Percentiles rank a stretch among this genome's conserved stretches.
These are phyloP conservation scores for Tephrocybe rancida DNA, from an alignment of 768 basidiomycete species.

Conservation along the genomic window DNA sequence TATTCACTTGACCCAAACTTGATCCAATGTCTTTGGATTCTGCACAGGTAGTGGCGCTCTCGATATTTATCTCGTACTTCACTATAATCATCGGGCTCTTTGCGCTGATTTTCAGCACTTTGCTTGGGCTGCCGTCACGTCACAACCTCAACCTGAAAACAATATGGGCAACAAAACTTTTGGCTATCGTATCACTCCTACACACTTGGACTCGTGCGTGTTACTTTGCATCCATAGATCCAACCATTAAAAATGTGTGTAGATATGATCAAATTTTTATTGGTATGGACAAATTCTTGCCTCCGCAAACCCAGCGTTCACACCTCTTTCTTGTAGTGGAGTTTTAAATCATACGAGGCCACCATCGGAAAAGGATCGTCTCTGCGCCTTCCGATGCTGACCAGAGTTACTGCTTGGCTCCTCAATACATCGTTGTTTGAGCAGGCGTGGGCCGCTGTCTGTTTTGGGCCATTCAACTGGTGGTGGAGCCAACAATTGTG, in stretches of 20 bases:
- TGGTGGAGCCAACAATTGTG: conserved; percentile 75
- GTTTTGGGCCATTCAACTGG: conserved; percentile 52
- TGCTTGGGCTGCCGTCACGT: not conserved
- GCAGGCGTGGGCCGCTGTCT: conserved; percentile 53
- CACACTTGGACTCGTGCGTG: conserved; percentile 41
- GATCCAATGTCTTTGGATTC: not conserved
- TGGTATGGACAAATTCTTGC: conserved; percentile 19
- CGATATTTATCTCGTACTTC: conserved; percentile 29
- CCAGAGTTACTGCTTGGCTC: conserved; percentile 55
- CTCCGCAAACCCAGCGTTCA: not conserved
- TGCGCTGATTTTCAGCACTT: conserved; percentile 8
- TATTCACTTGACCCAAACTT: no score
- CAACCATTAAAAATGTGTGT: not conserved
- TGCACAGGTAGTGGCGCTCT: conserved; percentile 1
- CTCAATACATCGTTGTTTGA: conserved; percentile 57
- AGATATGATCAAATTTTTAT: conserved; percentile 37
- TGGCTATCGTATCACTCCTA: conserved; percentile 27
- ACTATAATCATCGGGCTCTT: conserved; percentile 25
- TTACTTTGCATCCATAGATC: not conserved
- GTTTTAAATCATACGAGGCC: conserved; percentile 48
- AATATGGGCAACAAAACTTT: conserved; percentile 15
- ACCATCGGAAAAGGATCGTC: conserved; percentile 7
- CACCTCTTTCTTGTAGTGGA: conserved; percentile 49
- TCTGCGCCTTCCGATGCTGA: not conserved
- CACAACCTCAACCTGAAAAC: not conserved